Base-by-base conservation (phyloP, 345 rosid species). In the Conringia planisiliqua region DNA sequence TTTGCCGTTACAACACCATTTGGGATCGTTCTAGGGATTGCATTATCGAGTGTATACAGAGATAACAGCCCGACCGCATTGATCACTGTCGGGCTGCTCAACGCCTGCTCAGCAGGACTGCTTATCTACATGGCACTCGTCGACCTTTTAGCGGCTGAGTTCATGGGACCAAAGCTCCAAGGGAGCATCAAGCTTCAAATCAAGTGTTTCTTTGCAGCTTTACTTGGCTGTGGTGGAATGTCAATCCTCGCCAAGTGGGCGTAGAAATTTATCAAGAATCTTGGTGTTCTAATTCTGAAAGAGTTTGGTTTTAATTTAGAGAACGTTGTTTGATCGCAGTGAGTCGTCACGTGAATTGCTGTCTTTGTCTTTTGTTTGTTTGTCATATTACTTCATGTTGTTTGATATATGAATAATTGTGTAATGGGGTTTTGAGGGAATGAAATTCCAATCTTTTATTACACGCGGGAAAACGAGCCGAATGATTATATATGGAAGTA, bases 111-210 rank as follows among this genome's bases (percentile, higher is more conserved):
- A 0, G 86, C 91, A 0, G 92, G 95, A n/a, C 72, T 91, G 8
- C 75, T 89, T 55, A 84, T 83, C 36, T 91, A 87, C 83, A 91
- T 86, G 91, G 95, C 93, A 14, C 54, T 89, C 59, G 93, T 91
- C 16, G 90, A 89, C 77, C 89, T 91, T 61, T 73, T 91, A 1
- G 76, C 90, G 0, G 72, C 86, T 0, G 92, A 91, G 24, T 91
- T 91, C 70, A 77, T 91, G 86, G 91, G 93, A 5, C 81, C 82
- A 20, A 89, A 86, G 70, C 60, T 91, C 68, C 97, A 91, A 72
- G 78, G 59, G 5, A 85, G 78, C 74, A 68, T 85, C 67, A 91
- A 81, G 81, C 92, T 91, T 42, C 90, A 90, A 39, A 27, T 83
- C 16, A 75, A 73, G 64, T 81, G 85, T 5, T 85, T 82, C 47